These are phyloP conservation scores for Ceratocystis albifundus DNA, from an alignment of 2,329 filamentous ascomycete genomes.

Conservation along the genomic window DNA sequence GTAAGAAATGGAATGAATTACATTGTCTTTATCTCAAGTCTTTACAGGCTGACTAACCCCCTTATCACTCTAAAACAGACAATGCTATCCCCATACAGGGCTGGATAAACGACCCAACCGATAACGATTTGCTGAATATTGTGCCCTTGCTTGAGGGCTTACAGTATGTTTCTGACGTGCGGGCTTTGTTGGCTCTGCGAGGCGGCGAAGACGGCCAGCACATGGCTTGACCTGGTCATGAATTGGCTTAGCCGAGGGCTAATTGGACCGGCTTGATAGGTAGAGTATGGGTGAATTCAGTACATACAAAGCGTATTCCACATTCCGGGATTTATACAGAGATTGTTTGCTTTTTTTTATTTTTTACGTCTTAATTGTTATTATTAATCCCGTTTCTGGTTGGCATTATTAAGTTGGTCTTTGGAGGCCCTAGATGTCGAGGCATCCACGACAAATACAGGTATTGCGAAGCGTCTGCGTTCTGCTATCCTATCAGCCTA, in stretches of 20 bases:
- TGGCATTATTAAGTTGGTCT: not conserved
- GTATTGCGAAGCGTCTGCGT: no score
- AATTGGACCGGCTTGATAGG: not conserved
- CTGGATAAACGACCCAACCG: conserved; percentile 97
- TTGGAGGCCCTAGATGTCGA: not conserved
- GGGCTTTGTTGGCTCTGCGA: conserved; percentile 76
- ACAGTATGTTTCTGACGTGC: conserved; percentile 92
- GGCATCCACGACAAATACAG: not conserved
- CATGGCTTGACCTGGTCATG: conserved; percentile 33
- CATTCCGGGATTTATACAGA: not conserved
- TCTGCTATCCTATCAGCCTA: no score
- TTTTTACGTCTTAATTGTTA: not conserved
- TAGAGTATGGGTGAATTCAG: conserved; percentile 6
- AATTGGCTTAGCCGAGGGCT: not conserved
- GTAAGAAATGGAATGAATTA: conserved; percentile 39
- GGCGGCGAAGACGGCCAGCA: conserved; percentile 68
- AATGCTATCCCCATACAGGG: conserved; percentile 98
- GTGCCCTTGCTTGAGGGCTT: conserved; percentile 86
- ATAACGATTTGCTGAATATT: conserved; percentile 86
- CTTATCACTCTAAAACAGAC: conserved; percentile 44
- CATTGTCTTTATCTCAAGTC: conserved; percentile 5
- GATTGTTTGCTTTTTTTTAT: not conserved
- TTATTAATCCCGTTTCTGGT: not conserved
- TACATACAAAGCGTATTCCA: conserved; percentile 6
- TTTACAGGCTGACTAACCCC: not conserved